Percentiles rank a stretch among this genome's conserved stretches.
Conservation (phyloP, 176 grass and related monocot species). For the Oryza nivara region DNA sequence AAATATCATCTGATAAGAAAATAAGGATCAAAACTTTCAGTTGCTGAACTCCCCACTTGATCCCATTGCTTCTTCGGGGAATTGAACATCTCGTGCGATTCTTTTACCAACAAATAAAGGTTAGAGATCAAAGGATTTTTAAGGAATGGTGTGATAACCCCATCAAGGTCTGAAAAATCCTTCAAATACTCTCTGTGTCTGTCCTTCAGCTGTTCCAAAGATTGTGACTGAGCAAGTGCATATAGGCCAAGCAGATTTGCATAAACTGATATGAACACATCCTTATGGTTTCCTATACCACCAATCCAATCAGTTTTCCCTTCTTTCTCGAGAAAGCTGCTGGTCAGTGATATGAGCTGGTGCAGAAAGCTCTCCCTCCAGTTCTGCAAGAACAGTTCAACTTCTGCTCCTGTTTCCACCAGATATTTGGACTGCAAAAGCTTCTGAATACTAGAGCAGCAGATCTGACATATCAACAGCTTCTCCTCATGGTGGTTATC, state of each 20-base stretch:
- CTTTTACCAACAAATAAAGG: slow-evolving; percentile 61
- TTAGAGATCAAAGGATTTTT: slow-evolving; percentile 87
- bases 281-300: slow-evolving; percentile 91
- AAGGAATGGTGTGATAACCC: slow-evolving; percentile 70
- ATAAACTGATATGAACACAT: slow-evolving; percentile 80
- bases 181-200: slow-evolving; percentile 43
- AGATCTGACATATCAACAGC: slow-evolving; percentile 89
- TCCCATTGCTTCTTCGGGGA: slow-evolving; percentile 13
- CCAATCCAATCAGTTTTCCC: slow-evolving; percentile 82
- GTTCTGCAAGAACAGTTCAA: slow-evolving; percentile 52
- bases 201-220: slow-evolving; percentile 31
- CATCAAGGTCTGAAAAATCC: slow-evolving; percentile 55
- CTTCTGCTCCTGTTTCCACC: slow-evolving; percentile 30
- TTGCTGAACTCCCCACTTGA: slow-evolving; percentile 19
- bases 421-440: slow-evolving; percentile 57
- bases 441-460: slow-evolving; percentile 77
- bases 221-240: slow-evolving; percentile 48
- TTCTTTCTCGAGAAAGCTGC: slow-evolving; percentile 65
- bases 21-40: slow-evolving; percentile 79
- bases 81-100: slow-evolving; percentile 44
- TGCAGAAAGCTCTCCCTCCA: slow-evolving; percentile 67
- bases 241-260: slow-evolving; percentile 77
- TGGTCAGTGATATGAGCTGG: slow-evolving; percentile 58
- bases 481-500: slow-evolving; percentile 99
- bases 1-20: slow-evolving; percentile 83